Conservation (phyloP, 805 yeast genomes). For the Jamesozyma jinghongensis region DNA sequence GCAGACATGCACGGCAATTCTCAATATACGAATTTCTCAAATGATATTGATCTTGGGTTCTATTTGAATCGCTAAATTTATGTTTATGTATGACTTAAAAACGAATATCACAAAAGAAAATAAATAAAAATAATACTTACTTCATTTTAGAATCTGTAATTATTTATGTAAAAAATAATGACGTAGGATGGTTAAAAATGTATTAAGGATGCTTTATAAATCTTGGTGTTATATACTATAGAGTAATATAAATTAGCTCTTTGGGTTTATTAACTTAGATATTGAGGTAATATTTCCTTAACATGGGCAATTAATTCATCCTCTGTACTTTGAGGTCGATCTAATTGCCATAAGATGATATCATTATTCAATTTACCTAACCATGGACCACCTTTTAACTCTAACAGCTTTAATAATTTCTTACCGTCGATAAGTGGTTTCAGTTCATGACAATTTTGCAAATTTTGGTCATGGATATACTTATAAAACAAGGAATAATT, state of each 20-base stretch:
- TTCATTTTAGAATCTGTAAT: neutral
- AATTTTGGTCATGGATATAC: conserved; percentile 15
- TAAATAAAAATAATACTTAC: no score
- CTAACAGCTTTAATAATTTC: conserved; percentile 41
- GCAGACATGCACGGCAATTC: no score
- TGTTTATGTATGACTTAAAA: no score
- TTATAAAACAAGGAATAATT: conserved; percentile 31
- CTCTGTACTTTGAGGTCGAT: conserved; percentile 47
- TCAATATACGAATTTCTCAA: no score
- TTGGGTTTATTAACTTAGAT: conserved; percentile 7
- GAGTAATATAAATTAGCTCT: neutral
- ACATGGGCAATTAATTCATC: conserved; percentile 46
- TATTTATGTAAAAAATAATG: neutral
- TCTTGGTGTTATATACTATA: neutral
- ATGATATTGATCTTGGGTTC: no score
- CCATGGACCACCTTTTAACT: conserved; percentile 82
- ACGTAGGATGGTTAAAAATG: no score
- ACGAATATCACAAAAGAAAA: no score
- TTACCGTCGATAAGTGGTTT: conserved; percentile 76
- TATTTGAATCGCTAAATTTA: no score
- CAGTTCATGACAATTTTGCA: conserved; percentile 30
- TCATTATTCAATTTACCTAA: conserved; percentile 47
- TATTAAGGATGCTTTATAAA: neutral
- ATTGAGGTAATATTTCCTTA: conserved; percentile 19
- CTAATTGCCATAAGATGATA: conserved; percentile 68